Conservation (phyloP, 2,329 filamentous ascomycete species). For the Aspergillus caelatus region DNA sequence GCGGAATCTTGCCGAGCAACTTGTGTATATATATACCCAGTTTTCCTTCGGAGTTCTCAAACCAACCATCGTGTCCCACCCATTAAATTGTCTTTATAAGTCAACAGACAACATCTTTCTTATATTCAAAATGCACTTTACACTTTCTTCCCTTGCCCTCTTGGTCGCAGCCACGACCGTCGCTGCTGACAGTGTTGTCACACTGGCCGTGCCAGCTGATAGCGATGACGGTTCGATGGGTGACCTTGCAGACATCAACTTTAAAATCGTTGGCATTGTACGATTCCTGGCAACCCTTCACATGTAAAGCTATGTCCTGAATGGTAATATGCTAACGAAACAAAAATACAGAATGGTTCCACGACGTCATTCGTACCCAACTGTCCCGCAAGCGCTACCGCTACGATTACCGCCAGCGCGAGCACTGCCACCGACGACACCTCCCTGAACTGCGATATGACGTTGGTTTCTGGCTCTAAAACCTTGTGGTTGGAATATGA, state of each 20-base stretch:
- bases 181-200: neutral
- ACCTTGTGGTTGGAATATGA: neutral
- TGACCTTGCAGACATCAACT: accelerated
- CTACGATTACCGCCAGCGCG: neutral
- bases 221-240: neutral
- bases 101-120: accelerated
- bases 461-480: neutral
- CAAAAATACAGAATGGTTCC: neutral
- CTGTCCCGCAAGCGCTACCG: neutral
- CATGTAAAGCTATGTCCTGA: neutral
- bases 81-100: too few relatives aligned
- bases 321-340: neutral
- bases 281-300: neutral
- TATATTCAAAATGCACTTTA: neutral
- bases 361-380: neutral
- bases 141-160: neutral
- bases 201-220: neutral
- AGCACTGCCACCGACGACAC: neutral
- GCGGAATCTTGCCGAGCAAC: neutral
- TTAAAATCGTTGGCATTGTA: neutral
- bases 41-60: neutral
- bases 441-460: neutral
- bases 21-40: neutral
- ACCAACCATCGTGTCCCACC: too few relatives aligned
- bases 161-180: neutral